Conservation (phyloP, 2,329 filamentous ascomycete species). For the Fusarium mexicanum region DNA sequence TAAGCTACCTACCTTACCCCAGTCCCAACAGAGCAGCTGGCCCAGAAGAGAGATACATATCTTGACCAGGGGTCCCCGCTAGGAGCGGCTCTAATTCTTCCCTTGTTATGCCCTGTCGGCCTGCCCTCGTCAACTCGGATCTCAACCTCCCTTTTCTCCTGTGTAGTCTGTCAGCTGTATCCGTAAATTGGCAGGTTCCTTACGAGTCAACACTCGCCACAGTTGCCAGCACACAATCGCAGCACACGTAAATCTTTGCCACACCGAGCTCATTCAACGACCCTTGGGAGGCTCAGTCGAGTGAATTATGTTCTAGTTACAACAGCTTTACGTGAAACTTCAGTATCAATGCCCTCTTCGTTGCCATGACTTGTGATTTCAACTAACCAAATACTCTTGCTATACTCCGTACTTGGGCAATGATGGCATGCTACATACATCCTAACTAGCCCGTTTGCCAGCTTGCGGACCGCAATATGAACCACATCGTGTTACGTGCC, state of each 20-base stretch:
- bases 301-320: background rate
- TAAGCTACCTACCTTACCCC: conserved; percentile 13
- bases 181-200: conserved; percentile 1
- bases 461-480: background rate
- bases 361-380: background rate
- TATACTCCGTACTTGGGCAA: background rate
- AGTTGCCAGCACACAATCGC: conserved; percentile 14
- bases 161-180: background rate
- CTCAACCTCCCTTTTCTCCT: conserved; percentile 36
- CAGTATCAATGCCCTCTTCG: background rate
- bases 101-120: conserved; percentile 23
- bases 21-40: conserved; percentile 25
- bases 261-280: conserved; percentile 1
- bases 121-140: conserved; percentile 14
- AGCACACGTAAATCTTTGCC: conserved; percentile 23
- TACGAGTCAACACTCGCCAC: conserved; percentile 18
- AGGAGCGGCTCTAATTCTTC: conserved; percentile 33
- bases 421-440: background rate
- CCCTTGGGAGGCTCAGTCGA: conserved; percentile 3
- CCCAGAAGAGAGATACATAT: conserved; percentile 28
- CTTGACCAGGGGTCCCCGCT: conserved; percentile 31
- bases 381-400: background rate
- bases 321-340: background rate
- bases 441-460: background rate
- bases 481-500: background rate